Evolutionary conservation across 2,329 filamentous ascomycete genomes (phyloP).

Genomic region (Cladosporium phlei): DNA sequence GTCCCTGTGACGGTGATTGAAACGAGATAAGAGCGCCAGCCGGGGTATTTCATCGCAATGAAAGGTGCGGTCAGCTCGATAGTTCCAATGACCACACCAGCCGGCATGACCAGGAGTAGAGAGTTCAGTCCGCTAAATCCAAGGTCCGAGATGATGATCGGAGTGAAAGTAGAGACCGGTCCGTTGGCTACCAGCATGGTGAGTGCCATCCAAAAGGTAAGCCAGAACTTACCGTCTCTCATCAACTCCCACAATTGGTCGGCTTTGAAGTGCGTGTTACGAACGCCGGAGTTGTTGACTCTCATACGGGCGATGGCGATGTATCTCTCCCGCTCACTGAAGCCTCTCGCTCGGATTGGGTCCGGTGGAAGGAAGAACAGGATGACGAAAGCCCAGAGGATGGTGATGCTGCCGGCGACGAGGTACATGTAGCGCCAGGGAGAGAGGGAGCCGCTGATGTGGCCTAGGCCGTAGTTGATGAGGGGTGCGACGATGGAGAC

Average conservation of each 20-base stretch:
- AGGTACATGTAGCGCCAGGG: conserved; percentile 39
- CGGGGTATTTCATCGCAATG: conserved; percentile 36
- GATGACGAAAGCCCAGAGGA: conserved; percentile 38
- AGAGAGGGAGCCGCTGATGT: conserved; percentile 36
- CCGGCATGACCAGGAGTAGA: conserved; percentile 40
- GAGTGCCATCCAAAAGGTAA: conserved; percentile 36
- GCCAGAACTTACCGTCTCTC: conserved; percentile 37
- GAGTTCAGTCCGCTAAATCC: conserved; percentile 43
- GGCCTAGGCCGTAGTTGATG: conserved; percentile 47
- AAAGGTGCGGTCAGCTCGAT: conserved; percentile 39
- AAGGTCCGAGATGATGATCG: conserved; percentile 44
- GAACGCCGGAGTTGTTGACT: conserved; percentile 28
- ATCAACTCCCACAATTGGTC: conserved; percentile 38
- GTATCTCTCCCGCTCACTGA: conserved; percentile 32
- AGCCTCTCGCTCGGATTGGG: conserved; percentile 40
- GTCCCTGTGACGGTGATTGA: conserved; percentile 40
- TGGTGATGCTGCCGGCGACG: conserved; percentile 39
- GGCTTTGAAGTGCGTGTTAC: conserved; percentile 44
- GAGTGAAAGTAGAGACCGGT: conserved; percentile 42
- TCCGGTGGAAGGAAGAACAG: conserved; percentile 39
- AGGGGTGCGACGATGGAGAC: conserved; percentile 44
- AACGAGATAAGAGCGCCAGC: conserved; percentile 37
- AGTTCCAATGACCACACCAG: conserved; percentile 36
- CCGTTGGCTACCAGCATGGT: conserved; percentile 44
- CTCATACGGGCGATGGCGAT: conserved; percentile 27